Conservation (phyloP, 2,329 filamentous ascomycete genomes). For the Cordyceps farinosa region DNA sequence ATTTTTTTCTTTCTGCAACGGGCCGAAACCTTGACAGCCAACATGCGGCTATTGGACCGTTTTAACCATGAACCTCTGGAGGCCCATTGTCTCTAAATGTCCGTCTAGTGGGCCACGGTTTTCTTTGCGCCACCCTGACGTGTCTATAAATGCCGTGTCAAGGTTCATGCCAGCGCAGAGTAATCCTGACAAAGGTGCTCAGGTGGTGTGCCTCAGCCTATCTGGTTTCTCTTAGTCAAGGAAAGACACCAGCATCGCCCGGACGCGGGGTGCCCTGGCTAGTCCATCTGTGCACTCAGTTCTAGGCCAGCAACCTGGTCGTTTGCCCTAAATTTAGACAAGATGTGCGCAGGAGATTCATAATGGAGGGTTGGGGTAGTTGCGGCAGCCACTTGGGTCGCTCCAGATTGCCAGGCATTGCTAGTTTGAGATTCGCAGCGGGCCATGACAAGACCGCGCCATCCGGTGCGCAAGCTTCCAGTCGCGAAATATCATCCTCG, state of each 20-base stretch:
- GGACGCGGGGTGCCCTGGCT: not conserved
- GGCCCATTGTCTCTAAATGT: not conserved
- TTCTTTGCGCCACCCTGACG: not conserved
- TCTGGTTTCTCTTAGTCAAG: not conserved
- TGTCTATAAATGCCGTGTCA: not conserved
- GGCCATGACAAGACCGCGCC: too few relatives aligned
- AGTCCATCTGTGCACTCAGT: not conserved
- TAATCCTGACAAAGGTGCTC: not conserved
- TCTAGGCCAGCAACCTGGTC: not conserved
- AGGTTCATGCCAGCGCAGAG: not conserved
- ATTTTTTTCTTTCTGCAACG: not conserved
- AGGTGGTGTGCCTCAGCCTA: not conserved
- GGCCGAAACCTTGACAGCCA: not conserved
- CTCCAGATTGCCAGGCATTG: too few relatives aligned
- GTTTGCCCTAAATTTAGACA: not conserved
- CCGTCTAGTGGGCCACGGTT: not conserved
- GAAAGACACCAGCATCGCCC: not conserved
- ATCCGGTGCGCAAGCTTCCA: too few relatives aligned
- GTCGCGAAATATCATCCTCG: too few relatives aligned
- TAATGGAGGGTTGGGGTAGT: not conserved
- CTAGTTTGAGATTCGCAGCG: too few relatives aligned
- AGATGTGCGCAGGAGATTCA: not conserved
- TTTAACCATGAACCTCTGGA: not conserved
- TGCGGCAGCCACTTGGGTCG: not conserved
- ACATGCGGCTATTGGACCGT: not conserved